Evolutionary conservation across 2,329 filamentous ascomycete species (phyloP).

Genomic region (Cladosporium sp.): DNA sequence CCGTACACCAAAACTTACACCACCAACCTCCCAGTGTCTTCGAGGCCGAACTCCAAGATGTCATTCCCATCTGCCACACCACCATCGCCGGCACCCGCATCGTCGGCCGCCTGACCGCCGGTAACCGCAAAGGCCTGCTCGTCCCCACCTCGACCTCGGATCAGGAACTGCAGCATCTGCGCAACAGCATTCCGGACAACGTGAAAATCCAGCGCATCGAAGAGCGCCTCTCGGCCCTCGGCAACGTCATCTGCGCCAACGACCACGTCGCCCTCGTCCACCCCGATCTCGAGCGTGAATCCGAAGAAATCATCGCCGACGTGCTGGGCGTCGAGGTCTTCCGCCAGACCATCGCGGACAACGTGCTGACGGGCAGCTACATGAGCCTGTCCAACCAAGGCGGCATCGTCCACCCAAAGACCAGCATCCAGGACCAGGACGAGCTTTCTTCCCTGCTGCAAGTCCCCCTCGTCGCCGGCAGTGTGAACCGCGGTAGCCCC

Average conservation of each 20-base stretch:
- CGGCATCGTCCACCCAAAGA: slow-evolving; percentile 95
- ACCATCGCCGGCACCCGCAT: slow-evolving; percentile 96
- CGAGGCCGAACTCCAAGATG: slow-evolving; percentile 94
- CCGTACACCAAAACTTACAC: slow-evolving; percentile 11
- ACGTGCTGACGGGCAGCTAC: slow-evolving; percentile 93
- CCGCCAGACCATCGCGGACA: slow-evolving; percentile 92
- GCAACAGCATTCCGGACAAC: slow-evolving; percentile 85
- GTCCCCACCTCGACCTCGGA: slow-evolving; percentile 95
- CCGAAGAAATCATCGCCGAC: slow-evolving; percentile 96
- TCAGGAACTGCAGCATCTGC: slow-evolving; percentile 94
- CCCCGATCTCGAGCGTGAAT: slow-evolving; percentile 94
- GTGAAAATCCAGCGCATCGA: slow-evolving; percentile 97
- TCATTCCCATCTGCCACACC: slow-evolving; percentile 93
- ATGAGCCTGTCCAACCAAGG: slow-evolving; percentile 96
- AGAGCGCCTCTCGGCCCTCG: slow-evolving; percentile 89
- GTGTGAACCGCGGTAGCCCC: slow-evolving; percentile 84
- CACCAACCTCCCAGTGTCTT: slow-evolving; percentile 63
- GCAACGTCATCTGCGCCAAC: slow-evolving; percentile 94
- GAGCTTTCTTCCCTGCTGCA: slow-evolving; percentile 90
- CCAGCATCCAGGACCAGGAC: slow-evolving; percentile 94
- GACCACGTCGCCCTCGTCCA: slow-evolving; percentile 96
- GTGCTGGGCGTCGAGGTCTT: slow-evolving; percentile 86
- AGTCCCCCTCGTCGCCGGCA: slow-evolving; percentile 90
- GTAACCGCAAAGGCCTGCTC: slow-evolving; percentile 93
- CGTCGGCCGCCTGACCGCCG: slow-evolving; percentile 89